phyloP scores from a whole-genome alignment of 2,329 filamentous ascomycete genomes.

The Clarireedia sp. region DNA sequence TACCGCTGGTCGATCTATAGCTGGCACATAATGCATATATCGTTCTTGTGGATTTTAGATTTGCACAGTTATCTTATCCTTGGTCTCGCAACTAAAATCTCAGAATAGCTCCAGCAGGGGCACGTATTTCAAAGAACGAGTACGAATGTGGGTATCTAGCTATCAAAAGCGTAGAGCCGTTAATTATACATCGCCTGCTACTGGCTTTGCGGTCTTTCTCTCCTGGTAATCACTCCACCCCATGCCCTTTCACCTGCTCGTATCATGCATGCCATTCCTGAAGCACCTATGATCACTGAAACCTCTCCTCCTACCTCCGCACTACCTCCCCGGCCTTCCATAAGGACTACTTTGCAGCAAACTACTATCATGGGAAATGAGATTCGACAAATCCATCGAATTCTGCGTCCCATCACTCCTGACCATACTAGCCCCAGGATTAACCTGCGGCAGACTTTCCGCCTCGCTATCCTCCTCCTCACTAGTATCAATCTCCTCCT shows the following conservation, averaged over 20 bases:
- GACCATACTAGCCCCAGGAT: conserved; percentile 25
- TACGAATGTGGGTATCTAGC: no score
- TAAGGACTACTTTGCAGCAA: conserved; percentile 25
- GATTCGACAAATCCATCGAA: conserved; percentile 25
- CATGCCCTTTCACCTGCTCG: no score
- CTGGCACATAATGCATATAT: not conserved
- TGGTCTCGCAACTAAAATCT: no score
- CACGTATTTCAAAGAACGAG: no score
- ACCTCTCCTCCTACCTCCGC: not conserved
- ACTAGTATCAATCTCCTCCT: conserved; percentile 51
- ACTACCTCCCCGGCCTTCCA: not conserved
- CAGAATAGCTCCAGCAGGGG: no score
- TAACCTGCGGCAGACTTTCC: conserved; percentile 27
- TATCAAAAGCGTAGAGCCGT: no score
- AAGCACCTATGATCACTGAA: not conserved
- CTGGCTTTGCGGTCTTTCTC: no score
- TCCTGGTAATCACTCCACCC: no score
- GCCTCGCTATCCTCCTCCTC: conserved; percentile 30
- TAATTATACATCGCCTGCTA: no score
- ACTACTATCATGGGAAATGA: conserved; percentile 24
- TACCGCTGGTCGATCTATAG: not conserved
- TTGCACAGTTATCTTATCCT: not conserved
- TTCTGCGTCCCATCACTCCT: conserved; percentile 30
- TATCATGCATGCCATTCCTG: not conserved
- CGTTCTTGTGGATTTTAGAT: not conserved